Evolutionary conservation across 129 eudicot species (phyloP).

Genomic region (Ambrosia artemisiifolia): DNA sequence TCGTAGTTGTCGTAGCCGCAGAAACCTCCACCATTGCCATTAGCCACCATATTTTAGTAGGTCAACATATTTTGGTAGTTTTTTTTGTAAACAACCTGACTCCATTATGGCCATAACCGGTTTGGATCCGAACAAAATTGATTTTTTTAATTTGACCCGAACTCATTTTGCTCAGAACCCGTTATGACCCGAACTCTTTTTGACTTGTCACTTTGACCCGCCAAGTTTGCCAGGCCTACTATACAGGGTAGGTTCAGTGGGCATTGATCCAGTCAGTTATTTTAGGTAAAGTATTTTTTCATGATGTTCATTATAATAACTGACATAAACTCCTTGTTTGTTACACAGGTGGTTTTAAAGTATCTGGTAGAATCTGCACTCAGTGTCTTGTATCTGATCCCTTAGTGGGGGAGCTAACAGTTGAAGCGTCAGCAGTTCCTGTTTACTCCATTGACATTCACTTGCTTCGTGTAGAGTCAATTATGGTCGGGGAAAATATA

Average conservation of each 20-base stretch:
- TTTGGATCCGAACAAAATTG: too few relatives aligned
- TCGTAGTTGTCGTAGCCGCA: too few relatives aligned
- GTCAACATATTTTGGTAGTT: too few relatives aligned
- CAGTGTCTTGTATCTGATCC: constrained; percentile 62
- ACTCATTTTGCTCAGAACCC: too few relatives aligned
- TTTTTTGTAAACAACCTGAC: too few relatives aligned
- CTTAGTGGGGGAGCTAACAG: constrained; percentile 60
- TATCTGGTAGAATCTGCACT: constrained; percentile 66
- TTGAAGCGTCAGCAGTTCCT: constrained; percentile 67
- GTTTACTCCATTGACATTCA: constrained; percentile 73
- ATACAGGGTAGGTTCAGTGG: neutral
- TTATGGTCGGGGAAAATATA: constrained; percentile 74
- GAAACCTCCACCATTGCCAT: too few relatives aligned
- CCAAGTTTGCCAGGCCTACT: neutral
- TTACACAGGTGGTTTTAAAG: constrained; percentile 59
- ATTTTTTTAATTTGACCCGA: too few relatives aligned
- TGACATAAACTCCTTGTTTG: constrained; percentile 1
- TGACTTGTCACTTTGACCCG: too few relatives aligned
- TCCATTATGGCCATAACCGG: too few relatives aligned
- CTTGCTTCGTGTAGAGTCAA: constrained; percentile 77
- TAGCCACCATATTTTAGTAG: too few relatives aligned
- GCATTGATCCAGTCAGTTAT: neutral
- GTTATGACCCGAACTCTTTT: too few relatives aligned
- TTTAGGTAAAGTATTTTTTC: neutral
- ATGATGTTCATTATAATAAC: neutral